Conservation (phyloP, 2,329 filamentous ascomycete genomes). For the Diaporthe caulivora region DNA sequence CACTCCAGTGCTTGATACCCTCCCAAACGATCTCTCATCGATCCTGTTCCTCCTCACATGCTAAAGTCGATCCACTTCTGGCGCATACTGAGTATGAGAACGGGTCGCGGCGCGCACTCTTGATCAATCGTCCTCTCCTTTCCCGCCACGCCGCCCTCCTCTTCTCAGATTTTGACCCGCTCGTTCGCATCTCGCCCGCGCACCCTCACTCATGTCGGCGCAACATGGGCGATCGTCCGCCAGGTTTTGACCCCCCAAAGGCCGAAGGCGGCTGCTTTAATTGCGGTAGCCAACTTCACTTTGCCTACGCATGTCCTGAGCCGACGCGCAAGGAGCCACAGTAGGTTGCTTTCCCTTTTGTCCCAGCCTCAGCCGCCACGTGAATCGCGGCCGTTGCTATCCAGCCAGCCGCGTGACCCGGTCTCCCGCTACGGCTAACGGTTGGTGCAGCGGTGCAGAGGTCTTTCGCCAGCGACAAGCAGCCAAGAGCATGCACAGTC, state of each 20-base stretch:
- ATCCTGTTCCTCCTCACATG: background rate
- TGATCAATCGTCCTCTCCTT: background rate
- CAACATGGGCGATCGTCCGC: slow-evolving; percentile 44
- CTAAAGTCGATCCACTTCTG: background rate
- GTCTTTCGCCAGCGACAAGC: slow-evolving; percentile 44
- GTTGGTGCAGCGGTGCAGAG: slow-evolving; percentile 43
- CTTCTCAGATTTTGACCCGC: slow-evolving; percentile 9
- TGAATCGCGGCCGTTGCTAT: background rate
- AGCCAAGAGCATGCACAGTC: slow-evolving; percentile 30
- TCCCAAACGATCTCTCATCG: slow-evolving; percentile 9
- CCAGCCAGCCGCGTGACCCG: slow-evolving; percentile 16
- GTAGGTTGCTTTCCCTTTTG: slow-evolving; percentile 55
- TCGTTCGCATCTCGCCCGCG: background rate
- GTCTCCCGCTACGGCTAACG: slow-evolving; percentile 36
- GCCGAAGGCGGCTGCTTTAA: slow-evolving; percentile 63
- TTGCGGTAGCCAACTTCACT: slow-evolving; percentile 64
- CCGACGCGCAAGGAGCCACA: slow-evolving; percentile 60
- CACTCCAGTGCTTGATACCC: slow-evolving; percentile 15
- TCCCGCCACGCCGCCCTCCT: background rate
- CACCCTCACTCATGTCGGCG: slow-evolving; percentile 37
- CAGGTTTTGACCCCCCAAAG: slow-evolving; percentile 46
- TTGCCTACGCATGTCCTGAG: slow-evolving; percentile 65
- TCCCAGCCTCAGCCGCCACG: background rate
- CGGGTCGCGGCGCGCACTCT: background rate
- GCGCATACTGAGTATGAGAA: background rate